Conservation (phyloP, 768 basidiomycete genomes). For the Coprinopsis cinerea region DNA sequence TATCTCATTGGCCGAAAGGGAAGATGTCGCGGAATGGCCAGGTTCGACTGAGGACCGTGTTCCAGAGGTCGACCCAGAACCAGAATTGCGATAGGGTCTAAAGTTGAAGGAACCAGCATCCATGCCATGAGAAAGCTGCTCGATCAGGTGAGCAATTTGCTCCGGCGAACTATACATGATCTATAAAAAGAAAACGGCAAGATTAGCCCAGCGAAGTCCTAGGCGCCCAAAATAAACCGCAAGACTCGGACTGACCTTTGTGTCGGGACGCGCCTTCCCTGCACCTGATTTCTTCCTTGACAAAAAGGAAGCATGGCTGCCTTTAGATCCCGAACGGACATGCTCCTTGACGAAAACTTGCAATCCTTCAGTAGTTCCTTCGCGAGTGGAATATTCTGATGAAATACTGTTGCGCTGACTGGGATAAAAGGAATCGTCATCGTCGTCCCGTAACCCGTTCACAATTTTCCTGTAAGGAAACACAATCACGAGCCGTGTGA, state of each 20-base stretch:
- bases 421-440: slow-evolving; percentile 62
- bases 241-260: slow-evolving; percentile 72
- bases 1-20: slow-evolving; percentile 56
- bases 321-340: slow-evolving; percentile 55
- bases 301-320: slow-evolving; percentile 55
- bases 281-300: slow-evolving; percentile 53
- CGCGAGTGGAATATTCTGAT: slow-evolving; percentile 63
- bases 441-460: slow-evolving; percentile 75
- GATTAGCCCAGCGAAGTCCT: slow-evolving; percentile 22
- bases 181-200: slow-evolving; percentile 37
- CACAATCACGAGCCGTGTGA: too few species aligned
- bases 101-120: slow-evolving; percentile 85
- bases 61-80: slow-evolving; percentile 18
- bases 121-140: slow-evolving; percentile 73
- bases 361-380: slow-evolving; percentile 51
- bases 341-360: slow-evolving; percentile 80
- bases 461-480: slow-evolving; percentile 61
- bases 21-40: slow-evolving; percentile 56
- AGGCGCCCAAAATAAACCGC: slow-evolving; percentile 11
- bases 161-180: slow-evolving; percentile 71
- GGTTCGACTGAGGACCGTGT: slow-evolving; percentile 19
- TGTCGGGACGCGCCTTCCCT: slow-evolving; percentile 67
- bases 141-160: slow-evolving; percentile 80
- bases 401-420: slow-evolving; percentile 66
- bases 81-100: slow-evolving; percentile 27